These are phyloP conservation scores for Epichloe sp. DNA, from an alignment of 2,329 filamentous ascomycete genomes.

Conservation along the genomic window DNA sequence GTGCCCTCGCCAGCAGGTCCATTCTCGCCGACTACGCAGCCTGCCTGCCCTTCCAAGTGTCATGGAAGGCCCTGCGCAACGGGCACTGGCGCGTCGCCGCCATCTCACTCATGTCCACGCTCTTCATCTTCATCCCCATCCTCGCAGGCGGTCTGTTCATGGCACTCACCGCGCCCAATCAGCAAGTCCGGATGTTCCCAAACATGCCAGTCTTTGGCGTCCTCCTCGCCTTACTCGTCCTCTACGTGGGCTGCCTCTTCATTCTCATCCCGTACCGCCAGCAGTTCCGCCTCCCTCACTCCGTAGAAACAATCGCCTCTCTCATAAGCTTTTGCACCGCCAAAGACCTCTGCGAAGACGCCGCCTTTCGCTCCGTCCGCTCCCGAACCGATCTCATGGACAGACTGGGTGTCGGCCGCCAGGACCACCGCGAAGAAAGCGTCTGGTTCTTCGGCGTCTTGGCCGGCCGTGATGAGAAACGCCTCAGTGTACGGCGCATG, in stretches of 20 bases:
- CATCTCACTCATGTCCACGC: conserved; percentile 43
- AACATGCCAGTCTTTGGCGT: conserved; percentile 61
- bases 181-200: conserved; percentile 52
- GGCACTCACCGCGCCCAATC: conserved; percentile 45
- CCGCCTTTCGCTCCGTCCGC: conserved; percentile 55
- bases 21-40: conserved; percentile 60
- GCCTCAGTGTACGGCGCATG: conserved; percentile 31
- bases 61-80: conserved; percentile 43
- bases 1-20: conserved; percentile 47
- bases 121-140: conserved; percentile 51
- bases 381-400: conserved; percentile 57
- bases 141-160: conserved; percentile 61
- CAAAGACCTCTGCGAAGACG: conserved; percentile 57
- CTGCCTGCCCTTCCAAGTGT: conserved; percentile 47
- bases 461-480: conserved; percentile 26
- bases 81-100: conserved; percentile 53
- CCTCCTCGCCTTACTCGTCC: conserved; percentile 54
- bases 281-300: conserved; percentile 57
- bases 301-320: conserved; percentile 59
- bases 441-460: conserved; percentile 37
- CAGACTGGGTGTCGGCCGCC: conserved; percentile 44
- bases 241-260: conserved; percentile 55
- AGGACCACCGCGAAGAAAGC: conserved; percentile 32
- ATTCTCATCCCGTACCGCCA: conserved; percentile 47
- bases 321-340: conserved; percentile 66